phyloP scores from a whole-genome alignment of 2,329 filamentous ascomycete genomes.

The Chalaropsis ovoidea region DNA sequence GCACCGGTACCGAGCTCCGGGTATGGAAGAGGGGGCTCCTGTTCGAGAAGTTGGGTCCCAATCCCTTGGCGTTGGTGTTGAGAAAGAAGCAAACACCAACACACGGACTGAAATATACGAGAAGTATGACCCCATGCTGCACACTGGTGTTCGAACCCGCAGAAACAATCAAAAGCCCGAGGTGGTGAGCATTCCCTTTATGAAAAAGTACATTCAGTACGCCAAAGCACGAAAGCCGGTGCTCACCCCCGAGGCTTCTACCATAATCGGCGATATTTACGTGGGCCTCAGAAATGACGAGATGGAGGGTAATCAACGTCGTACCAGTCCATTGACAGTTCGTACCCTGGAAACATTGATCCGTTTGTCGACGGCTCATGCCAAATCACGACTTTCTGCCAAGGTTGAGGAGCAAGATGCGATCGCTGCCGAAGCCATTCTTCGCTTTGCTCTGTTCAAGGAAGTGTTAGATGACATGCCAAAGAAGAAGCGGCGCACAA shows the following conservation, averaged over 20 bases:
- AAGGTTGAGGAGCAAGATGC: conserved; percentile 86
- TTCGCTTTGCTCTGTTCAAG: conserved; percentile 94
- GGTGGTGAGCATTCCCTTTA: conserved; percentile 90
- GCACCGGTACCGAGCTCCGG: conserved; percentile 88
- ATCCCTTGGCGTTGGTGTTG: conserved; percentile 75
- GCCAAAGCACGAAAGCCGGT: conserved; percentile 86
- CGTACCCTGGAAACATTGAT: conserved; percentile 97
- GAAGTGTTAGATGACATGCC: conserved; percentile 75
- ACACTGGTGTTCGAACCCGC: conserved; percentile 74
- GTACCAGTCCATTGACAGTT: conserved; percentile 90
- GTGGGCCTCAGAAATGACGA: conserved; percentile 91
- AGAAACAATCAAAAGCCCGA: conserved; percentile 70
- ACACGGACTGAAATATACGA: conserved; percentile 82
- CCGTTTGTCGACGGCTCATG: conserved; percentile 89
- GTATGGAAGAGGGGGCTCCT: conserved; percentile 86
- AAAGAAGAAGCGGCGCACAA: conserved; percentile 65
- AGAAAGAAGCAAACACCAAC: conserved; percentile 62
- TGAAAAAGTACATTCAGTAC: conserved; percentile 99
- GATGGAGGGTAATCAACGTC: conserved; percentile 83
- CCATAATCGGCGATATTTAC: conserved; percentile 84
- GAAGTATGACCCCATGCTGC: conserved; percentile 92
- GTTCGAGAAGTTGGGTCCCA: conserved; percentile 81
- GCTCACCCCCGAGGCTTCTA: conserved; percentile 79
- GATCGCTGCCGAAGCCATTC: conserved; percentile 72
- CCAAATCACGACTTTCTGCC: conserved; percentile 79